Percentiles rank a stretch among this genome's conserved stretches.
phyloP scores from a whole-genome alignment of 108 stramenopile genomes.

The Poteriospumella lacustris region DNA sequence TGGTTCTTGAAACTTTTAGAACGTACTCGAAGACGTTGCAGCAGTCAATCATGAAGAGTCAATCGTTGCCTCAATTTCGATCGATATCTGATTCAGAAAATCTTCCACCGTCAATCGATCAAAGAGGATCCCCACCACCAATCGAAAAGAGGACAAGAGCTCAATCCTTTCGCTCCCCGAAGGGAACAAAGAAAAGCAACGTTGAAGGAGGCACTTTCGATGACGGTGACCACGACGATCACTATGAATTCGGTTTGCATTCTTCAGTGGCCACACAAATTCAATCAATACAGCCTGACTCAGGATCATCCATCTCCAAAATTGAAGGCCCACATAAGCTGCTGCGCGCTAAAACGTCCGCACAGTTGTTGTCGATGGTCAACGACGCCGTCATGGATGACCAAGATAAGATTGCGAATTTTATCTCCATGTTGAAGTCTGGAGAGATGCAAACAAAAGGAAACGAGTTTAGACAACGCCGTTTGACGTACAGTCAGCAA shows the following conservation, averaged over 20 bases:
- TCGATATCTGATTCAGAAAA: no score
- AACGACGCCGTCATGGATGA: not conserved
- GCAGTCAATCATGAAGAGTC: no score
- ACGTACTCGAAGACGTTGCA: no score
- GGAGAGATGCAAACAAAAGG: constrained; percentile 22
- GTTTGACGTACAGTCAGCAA: constrained; percentile 18
- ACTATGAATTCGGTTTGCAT: not conserved
- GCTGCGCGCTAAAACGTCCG: not conserved
- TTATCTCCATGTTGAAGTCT: constrained; percentile 17
- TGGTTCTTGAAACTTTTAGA: no score
- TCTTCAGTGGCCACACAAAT: not conserved
- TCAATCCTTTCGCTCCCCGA: no score
- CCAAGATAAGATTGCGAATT: not conserved
- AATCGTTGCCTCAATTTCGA: no score
- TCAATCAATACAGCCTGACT: not conserved
- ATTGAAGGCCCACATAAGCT: not conserved
- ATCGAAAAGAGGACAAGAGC: no score
- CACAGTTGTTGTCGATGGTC: not conserved
- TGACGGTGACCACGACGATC: not conserved
- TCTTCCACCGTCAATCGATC: no score
- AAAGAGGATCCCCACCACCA: no score
- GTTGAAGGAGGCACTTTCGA: not conserved
- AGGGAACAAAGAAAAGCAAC: no score
- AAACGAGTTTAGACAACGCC: not conserved
- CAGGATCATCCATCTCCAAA: not conserved